A percentile compares a stretch with the other conserved stretches of the same genome.
Evolutionary conservation across 2,329 filamentous ascomycete genomes (phyloP).

Genomic region (Pseudocercospora crystallina): DNA sequence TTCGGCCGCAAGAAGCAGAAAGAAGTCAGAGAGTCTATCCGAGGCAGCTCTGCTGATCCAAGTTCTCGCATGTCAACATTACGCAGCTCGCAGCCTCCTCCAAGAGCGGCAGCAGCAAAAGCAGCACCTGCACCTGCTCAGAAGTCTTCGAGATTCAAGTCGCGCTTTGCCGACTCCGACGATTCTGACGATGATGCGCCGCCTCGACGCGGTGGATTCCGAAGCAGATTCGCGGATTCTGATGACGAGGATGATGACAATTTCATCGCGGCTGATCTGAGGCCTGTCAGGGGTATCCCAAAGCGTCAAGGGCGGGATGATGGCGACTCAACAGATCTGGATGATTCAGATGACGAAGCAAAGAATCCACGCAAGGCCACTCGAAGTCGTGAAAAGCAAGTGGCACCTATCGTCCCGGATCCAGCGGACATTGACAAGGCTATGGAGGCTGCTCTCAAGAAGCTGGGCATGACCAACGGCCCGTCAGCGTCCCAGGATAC

Average conservation of each 20-base stretch:
- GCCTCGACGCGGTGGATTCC: conserved; percentile 34
- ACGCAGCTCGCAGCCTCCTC: conserved; percentile 16
- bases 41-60: conserved; percentile 27
- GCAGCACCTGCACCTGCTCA: conserved; percentile 7
- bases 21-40: conserved; percentile 27
- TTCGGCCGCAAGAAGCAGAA: conserved; percentile 39
- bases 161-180: conserved; percentile 61
- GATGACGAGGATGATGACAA: conserved; percentile 52
- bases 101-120: conserved; percentile 11
- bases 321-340: conserved; percentile 56
- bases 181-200: conserved; percentile 59
- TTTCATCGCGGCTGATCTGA: conserved; percentile 33
- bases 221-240: conserved; percentile 51
- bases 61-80: conserved; percentile 22
- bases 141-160: conserved; percentile 36
- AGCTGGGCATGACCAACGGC: conserved; percentile 30
- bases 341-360: conserved; percentile 44
- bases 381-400: conserved; percentile 46
- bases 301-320: conserved; percentile 56
- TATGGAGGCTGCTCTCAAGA: conserved; percentile 35
- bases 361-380: conserved; percentile 27
- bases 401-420: conserved; percentile 32
- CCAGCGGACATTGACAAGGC: conserved; percentile 40
- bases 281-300: conserved; percentile 61
- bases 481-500: conserved; percentile 9